phyloP scores from a whole-genome alignment of 371 early-diverging fungal species.

The Mucor indicus region DNA sequence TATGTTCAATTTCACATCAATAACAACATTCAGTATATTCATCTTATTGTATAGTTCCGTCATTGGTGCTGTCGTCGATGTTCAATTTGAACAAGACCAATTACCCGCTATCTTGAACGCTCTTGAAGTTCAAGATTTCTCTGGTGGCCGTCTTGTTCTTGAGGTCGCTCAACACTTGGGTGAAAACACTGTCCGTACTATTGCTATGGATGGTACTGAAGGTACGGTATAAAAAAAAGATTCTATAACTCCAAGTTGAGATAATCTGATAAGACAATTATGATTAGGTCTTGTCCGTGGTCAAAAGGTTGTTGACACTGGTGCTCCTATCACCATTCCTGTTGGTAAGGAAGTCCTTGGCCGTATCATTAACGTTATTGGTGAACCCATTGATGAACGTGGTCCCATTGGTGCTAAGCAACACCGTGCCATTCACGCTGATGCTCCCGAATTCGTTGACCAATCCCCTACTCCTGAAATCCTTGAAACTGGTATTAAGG shows the following conservation, averaged over 20 bases:
- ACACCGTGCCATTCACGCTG: slow-evolving; percentile 84
- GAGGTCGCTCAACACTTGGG: slow-evolving; percentile 95
- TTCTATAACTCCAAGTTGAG: too few relatives aligned
- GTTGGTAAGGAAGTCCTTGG: slow-evolving; percentile 93
- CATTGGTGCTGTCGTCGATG: slow-evolving; percentile 98
- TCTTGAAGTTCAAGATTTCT: slow-evolving; percentile 81
- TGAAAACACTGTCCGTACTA: slow-evolving; percentile 95
- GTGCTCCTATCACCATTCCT: slow-evolving; percentile 88
- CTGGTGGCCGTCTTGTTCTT: slow-evolving; percentile 77
- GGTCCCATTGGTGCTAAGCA: slow-evolving; percentile 93
- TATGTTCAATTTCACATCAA: slow-evolving; percentile 25
- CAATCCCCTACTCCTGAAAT: slow-evolving; percentile 95
- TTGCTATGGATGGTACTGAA: slow-evolving; percentile 95
- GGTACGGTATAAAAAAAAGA: slow-evolving; percentile 1
- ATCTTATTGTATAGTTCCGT: slow-evolving; percentile 45
- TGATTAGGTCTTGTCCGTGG: slow-evolving; percentile 91
- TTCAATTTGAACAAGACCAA: slow-evolving; percentile 90
- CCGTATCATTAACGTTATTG: slow-evolving; percentile 97
- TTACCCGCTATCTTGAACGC: slow-evolving; percentile 94
- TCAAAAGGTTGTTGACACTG: slow-evolving; percentile 89
- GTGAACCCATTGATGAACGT: slow-evolving; percentile 93
- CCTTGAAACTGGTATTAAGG: slow-evolving; percentile 97
- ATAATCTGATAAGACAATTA: too few relatives aligned
- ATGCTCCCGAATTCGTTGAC: slow-evolving; percentile 93
- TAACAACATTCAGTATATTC: slow-evolving; percentile 33